Percentiles rank a stretch among this genome's conserved stretches.
Evolutionary conservation across 23 red algal genomes (phyloP).

Genomic region (Gracilariopsis chorda): DNA sequence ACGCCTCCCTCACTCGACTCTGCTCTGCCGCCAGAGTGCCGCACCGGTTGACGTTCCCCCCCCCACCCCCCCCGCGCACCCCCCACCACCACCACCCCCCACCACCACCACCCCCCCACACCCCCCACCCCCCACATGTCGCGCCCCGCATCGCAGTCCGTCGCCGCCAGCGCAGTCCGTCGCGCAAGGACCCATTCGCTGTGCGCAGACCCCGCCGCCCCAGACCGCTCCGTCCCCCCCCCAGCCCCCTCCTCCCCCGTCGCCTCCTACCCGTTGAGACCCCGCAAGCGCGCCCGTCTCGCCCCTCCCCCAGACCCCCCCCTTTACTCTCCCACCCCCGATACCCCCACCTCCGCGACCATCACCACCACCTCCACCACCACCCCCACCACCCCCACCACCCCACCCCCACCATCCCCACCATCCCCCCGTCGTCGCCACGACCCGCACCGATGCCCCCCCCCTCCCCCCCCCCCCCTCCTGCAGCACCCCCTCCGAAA

Average conservation of each 20-base stretch:
- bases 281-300: not conserved
- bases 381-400: not conserved
- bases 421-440: not conserved
- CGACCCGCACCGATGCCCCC: not conserved
- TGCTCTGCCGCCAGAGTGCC: no score
- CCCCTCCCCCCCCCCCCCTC: not conserved
- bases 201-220: constrained; percentile 16
- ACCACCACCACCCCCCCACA: not conserved
- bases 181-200: constrained; percentile 32
- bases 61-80: not conserved
- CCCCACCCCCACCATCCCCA: not conserved
- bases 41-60: no score
- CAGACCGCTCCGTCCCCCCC: not conserved
- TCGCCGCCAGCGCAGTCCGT: constrained; percentile 20
- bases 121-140: not conserved
- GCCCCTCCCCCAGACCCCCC: not conserved
- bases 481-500: not conserved
- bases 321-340: not conserved
- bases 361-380: not conserved
- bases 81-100: not conserved
- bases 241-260: not conserved
- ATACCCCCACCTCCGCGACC: not conserved
- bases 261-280: not conserved
- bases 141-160: constrained; percentile 34
- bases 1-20: not conserved